These are phyloP conservation scores for Cucurbita argyrosperma DNA, from an alignment of 306 rosid species.

Conservation along the genomic window DNA sequence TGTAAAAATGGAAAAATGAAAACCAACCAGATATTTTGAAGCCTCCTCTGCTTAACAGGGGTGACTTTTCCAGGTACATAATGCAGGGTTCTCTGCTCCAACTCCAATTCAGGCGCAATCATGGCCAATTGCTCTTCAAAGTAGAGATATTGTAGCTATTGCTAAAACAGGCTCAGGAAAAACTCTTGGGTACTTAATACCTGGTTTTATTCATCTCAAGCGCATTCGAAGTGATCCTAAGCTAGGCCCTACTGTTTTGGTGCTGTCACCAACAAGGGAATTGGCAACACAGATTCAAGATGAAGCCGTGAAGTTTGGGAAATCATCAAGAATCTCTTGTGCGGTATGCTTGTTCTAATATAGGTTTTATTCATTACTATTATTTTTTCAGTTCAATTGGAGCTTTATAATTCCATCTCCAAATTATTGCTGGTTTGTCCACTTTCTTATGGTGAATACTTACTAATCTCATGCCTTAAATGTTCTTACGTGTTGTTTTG, in stretches of 20 bases:
- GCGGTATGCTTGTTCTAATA: slow-evolving; percentile 35
- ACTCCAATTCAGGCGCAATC: slow-evolving; percentile 99
- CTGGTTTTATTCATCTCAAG: slow-evolving; percentile 84
- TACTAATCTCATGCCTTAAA: neutral
- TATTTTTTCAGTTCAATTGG: neutral
- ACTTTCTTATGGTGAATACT: neutral
- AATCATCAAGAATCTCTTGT: slow-evolving; percentile 72
- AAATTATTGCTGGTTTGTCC: neutral
- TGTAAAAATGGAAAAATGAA: slow-evolving; percentile 43
- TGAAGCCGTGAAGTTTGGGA: slow-evolving; percentile 92
- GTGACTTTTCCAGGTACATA: slow-evolving; percentile 81
- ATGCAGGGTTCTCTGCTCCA: slow-evolving; percentile 94
- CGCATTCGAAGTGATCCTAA: slow-evolving; percentile 48
- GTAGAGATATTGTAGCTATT: slow-evolving; percentile 93
- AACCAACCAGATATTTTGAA: slow-evolving; percentile 16
- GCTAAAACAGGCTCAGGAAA: slow-evolving; percentile 99
- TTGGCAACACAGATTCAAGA: slow-evolving; percentile 94
- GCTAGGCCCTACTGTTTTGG: slow-evolving; percentile 76
- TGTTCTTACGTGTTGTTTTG: neutral
- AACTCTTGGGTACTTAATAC: slow-evolving; percentile 90
- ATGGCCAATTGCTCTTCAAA: slow-evolving; percentile 97
- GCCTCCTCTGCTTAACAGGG: slow-evolving; percentile 23
- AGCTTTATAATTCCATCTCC: neutral
- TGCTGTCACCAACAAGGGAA: slow-evolving; percentile 94
- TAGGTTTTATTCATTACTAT: neutral